Evolutionary conservation across 140 eudicot species (phyloP).

Genomic region (Oenanthe javanica): DNA sequence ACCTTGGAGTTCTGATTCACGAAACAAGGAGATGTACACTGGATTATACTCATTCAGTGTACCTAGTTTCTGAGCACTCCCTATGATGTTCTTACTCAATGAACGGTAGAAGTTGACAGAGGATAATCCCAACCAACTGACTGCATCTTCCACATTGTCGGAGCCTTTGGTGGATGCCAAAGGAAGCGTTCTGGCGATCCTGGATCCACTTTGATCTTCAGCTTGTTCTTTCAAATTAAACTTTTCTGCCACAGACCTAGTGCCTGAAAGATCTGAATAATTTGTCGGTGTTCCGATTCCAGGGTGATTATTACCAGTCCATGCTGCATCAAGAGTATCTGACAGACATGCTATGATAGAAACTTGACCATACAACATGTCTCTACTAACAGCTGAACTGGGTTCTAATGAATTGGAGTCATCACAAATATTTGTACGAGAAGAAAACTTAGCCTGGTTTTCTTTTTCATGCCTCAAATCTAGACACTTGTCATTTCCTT

Average conservation of each 20-base stretch:
- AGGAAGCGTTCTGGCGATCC: constrained; percentile 36
- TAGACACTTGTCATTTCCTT: constrained; percentile 22
- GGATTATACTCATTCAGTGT: constrained; percentile 59
- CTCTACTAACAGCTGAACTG: constrained; percentile 38
- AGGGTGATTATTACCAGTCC: constrained; percentile 69
- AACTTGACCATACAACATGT: constrained; percentile 59
- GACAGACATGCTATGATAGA: constrained; percentile 53
- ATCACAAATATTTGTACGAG: constrained; percentile 15
- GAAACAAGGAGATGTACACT: constrained; percentile 64
- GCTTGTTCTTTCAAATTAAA: constrained; percentile 36
- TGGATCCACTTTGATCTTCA: constrained; percentile 32
- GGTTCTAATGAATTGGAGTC: constrained; percentile 28
- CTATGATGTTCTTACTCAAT: constrained; percentile 45
- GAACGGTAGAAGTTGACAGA: constrained; percentile 68
- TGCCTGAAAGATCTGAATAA: constrained; percentile 19
- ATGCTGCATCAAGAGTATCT: constrained; percentile 89
- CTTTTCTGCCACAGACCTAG: constrained; percentile 25
- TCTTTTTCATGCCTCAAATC: constrained; percentile 24
- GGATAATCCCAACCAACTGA: constrained; percentile 75
- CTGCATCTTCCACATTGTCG: constrained; percentile 54
- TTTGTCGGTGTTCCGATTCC: constrained; percentile 32
- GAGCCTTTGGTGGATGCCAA: constrained; percentile 39
- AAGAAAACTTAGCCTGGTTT: constrained; percentile 12
- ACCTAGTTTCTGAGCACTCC: constrained; percentile 56
- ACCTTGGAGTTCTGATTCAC: constrained; percentile 62